Conservation (phyloP, 345 rosid genomes). For the Laguncularia racemosa region DNA sequence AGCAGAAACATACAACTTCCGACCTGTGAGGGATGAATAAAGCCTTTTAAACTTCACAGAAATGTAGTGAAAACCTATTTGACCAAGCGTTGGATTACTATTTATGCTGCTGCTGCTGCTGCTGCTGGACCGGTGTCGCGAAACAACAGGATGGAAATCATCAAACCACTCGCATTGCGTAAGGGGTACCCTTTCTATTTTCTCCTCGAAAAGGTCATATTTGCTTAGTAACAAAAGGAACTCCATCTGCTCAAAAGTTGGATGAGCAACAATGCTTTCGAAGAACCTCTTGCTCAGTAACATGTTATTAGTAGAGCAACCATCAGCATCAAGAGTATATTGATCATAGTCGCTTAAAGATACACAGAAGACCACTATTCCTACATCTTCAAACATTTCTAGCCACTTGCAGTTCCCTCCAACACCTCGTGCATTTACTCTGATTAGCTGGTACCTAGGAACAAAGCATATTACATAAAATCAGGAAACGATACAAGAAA, state of each 20-base stretch:
- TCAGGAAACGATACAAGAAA: not conserved
- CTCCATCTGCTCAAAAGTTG: constrained; percentile 80
- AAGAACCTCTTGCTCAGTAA: constrained; percentile 60
- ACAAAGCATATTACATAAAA: not conserved
- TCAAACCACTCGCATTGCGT: constrained; percentile 80
- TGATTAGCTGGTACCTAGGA: constrained; percentile 83
- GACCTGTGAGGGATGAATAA: constrained; percentile 59
- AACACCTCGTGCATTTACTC: constrained; percentile 77
- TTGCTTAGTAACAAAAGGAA: constrained; percentile 85
- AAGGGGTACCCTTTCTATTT: constrained; percentile 61
- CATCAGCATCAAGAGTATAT: constrained; percentile 39
- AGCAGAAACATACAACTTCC: constrained; percentile 55
- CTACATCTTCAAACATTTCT: constrained; percentile 97
- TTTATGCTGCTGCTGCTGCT: constrained; percentile 56
- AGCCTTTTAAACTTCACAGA: constrained; percentile 88
- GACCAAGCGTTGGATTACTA: constrained; percentile 64
- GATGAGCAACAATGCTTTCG: constrained; percentile 79
- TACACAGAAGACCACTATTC: constrained; percentile 82
- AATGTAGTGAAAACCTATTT: constrained; percentile 69
- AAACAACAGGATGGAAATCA: constrained; percentile 76
- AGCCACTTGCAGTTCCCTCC: constrained; percentile 97
- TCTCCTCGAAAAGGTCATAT: constrained; percentile 74
- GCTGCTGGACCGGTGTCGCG: constrained; percentile 39
- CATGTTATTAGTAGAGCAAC: constrained; percentile 60
- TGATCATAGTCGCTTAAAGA: constrained; percentile 80